phyloP scores from a whole-genome alignment of 1,139 yeast genomes.

The Diutina pseudorugosa region DNA sequence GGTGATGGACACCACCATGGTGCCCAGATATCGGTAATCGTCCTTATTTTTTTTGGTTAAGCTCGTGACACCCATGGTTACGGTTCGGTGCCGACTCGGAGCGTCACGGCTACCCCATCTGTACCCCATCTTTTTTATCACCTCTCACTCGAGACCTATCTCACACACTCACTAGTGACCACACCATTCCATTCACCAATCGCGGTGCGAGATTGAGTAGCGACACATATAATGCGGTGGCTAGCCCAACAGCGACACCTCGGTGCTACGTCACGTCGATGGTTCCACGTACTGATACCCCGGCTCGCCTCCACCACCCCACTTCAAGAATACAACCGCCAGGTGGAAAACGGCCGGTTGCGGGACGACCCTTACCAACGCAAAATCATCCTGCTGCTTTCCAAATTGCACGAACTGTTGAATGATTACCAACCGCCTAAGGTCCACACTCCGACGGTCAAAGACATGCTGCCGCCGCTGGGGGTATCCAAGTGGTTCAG shows the following conservation, averaged over 20 bases:
- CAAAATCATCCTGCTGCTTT: constrained; percentile 43
- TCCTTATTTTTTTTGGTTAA: too few relatives aligned
- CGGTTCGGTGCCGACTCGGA: background rate
- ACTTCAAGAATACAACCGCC: constrained; percentile 44
- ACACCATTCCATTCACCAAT: background rate
- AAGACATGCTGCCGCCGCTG: constrained; percentile 33
- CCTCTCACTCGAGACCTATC: background rate
- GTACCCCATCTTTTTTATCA: background rate
- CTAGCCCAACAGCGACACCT: background rate
- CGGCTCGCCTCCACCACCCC: constrained; percentile 20
- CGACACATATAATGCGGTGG: background rate
- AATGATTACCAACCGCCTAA: constrained; percentile 41
- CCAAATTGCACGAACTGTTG: constrained; percentile 38
- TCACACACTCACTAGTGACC: background rate
- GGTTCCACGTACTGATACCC: background rate
- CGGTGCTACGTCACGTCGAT: background rate
- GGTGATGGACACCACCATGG: background rate
- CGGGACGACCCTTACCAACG: constrained; percentile 60
- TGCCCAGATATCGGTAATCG: too few relatives aligned
- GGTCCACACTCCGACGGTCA: constrained; percentile 36
- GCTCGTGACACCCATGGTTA: too few relatives aligned
- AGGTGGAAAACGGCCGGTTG: constrained; percentile 40
- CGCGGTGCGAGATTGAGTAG: background rate
- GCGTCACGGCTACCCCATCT: background rate
- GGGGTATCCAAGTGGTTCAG: constrained; percentile 29